Evolutionary conservation across 495 filamentous ascomycete species (phyloP).

Genomic region (Neurospora sp.): DNA sequence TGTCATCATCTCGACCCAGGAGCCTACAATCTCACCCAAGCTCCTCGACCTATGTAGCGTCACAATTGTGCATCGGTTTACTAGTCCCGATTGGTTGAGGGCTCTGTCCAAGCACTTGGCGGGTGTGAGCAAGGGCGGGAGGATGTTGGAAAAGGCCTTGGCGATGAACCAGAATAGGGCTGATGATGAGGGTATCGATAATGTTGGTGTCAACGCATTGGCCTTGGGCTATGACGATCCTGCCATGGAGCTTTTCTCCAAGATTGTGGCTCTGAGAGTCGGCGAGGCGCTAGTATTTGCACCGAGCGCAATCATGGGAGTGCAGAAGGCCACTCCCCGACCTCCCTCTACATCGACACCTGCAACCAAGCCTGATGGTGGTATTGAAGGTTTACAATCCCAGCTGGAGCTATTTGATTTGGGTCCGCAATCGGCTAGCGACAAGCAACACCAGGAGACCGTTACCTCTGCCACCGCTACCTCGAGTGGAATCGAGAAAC

Average conservation of each 20-base stretch:
- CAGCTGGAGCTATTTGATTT: neutral
- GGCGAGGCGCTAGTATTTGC: slow-evolving; percentile 61
- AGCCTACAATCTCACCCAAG: slow-evolving; percentile 61
- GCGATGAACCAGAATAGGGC: neutral
- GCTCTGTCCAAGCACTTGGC: slow-evolving; percentile 56
- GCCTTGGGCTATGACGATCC: slow-evolving; percentile 16
- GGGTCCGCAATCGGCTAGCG: neutral
- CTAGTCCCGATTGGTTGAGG: slow-evolving; percentile 56
- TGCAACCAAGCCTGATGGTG: neutral
- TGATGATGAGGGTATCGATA: slow-evolving; percentile 1
- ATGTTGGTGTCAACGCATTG: slow-evolving; percentile 1
- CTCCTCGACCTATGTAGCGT: slow-evolving; percentile 64
- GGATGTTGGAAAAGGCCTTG: slow-evolving; percentile 12
- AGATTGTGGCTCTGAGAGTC: slow-evolving; percentile 47
- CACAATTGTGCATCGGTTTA: slow-evolving; percentile 68
- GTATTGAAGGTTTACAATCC: neutral
- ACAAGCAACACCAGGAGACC: neutral
- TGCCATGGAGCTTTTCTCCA: slow-evolving; percentile 36
- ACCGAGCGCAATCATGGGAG: slow-evolving; percentile 45
- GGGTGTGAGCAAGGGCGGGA: slow-evolving; percentile 23
- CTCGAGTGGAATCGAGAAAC: neutral
- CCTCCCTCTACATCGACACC: neutral
- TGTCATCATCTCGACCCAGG: slow-evolving; percentile 67
- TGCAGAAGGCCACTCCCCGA: slow-evolving; percentile 11
- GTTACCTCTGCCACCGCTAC: neutral